phyloP scores from a whole-genome alignment of 257 asterid species.

The Hygrophila difformis region DNA sequence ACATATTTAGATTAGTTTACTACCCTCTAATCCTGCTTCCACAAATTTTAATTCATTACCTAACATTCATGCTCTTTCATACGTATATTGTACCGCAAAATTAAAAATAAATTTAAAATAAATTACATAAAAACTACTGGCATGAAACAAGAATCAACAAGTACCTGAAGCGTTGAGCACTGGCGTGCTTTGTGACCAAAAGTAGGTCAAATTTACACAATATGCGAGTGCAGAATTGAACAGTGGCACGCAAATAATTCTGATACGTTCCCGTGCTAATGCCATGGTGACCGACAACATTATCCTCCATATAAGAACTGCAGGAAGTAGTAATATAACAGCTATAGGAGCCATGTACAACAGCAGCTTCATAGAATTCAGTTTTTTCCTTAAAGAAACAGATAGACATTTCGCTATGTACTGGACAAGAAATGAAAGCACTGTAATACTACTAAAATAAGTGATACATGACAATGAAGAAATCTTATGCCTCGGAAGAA shows the following conservation, averaged over 20 bases:
- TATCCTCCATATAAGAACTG: conserved; percentile 64
- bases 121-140: too few relatives aligned
- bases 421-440: background rate
- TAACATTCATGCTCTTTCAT: too few relatives aligned
- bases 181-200: conserved; percentile 83
- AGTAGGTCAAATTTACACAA: conserved; percentile 75
- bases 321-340: conserved; percentile 64
- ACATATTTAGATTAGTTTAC: too few relatives aligned
- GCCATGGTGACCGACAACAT: conserved; percentile 65
- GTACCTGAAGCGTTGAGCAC: conserved; percentile 91
- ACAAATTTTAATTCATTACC: too few relatives aligned
- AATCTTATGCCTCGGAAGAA: conserved; percentile 74
- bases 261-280: conserved; percentile 52
- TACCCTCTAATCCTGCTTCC: too few relatives aligned
- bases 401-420: background rate
- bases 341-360: conserved; percentile 90
- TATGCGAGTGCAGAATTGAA: conserved; percentile 77
- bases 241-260: conserved; percentile 51
- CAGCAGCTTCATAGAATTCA: conserved; percentile 87
- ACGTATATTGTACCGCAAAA: too few relatives aligned
- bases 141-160: too few relatives aligned
- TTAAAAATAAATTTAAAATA: too few relatives aligned
- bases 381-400: conserved; percentile 51
- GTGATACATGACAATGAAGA: conserved; percentile 6
- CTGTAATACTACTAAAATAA: background rate